Conservation (phyloP, 2,329 filamentous ascomycete species). For the Penicillium sp. region DNA sequence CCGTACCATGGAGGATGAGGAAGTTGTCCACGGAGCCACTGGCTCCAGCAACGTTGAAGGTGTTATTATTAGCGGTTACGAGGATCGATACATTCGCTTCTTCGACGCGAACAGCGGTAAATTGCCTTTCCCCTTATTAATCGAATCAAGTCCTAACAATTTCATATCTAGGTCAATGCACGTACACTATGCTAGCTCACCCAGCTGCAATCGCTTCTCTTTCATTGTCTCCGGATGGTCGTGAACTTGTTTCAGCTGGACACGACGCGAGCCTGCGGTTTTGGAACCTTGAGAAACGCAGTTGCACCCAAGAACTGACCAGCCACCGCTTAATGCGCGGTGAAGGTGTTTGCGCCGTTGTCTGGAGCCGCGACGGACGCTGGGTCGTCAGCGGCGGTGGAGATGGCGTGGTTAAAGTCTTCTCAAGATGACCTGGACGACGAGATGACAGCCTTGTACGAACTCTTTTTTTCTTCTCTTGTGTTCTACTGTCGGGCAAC, state of each 20-base stretch:
- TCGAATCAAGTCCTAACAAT: constrained; percentile 16
- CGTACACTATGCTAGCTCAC: constrained; percentile 97
- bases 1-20: constrained; percentile 66
- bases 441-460: constrained; percentile 30
- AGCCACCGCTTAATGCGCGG: constrained; percentile 92
- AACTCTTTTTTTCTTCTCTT: constrained; percentile 18
- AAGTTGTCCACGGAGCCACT: constrained; percentile 77
- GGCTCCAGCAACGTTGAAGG: constrained; percentile 83
- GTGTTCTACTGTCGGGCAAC: constrained; percentile 22
- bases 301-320: constrained; percentile 93
- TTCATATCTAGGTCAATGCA: constrained; percentile 78
- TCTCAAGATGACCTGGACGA: constrained; percentile 44
- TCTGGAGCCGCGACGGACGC: constrained; percentile 92
- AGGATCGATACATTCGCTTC: constrained; percentile 93
- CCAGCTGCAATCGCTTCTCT: constrained; percentile 89
- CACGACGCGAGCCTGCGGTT: constrained; percentile 95
- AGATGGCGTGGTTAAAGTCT: constrained; percentile 95
- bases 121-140: constrained; percentile 36
- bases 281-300: constrained; percentile 94
- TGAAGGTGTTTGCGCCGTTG: constrained; percentile 89
- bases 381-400: constrained; percentile 94
- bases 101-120: constrained; percentile 98
- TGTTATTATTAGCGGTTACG: constrained; percentile 92
- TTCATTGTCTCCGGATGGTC: constrained; percentile 87
- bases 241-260: constrained; percentile 91